Conservation (phyloP, 345 rosid species). For the Sisymbrium altissimum region DNA sequence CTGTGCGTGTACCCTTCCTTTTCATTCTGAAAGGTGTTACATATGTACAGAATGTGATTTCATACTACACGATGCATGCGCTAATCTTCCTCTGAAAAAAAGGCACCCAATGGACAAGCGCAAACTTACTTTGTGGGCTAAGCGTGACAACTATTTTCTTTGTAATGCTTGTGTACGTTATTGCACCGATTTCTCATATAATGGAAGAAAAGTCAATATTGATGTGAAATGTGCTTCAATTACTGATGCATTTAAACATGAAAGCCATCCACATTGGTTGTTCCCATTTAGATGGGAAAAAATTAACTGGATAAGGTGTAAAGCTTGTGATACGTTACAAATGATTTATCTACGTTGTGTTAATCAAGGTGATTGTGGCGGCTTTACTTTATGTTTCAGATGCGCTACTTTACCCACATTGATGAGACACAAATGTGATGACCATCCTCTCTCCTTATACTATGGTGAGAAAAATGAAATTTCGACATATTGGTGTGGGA, state of each 20-base stretch:
- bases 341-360: not conserved
- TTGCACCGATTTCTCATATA: not conserved
- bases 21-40: not conserved
- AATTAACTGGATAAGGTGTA: too few relatives aligned
- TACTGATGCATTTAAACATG: not conserved
- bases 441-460: constrained; percentile 8
- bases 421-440: not conserved
- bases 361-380: not conserved
- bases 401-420: not conserved
- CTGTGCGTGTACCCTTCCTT: not conserved
- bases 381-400: not conserved
- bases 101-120: not conserved
- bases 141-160: too few relatives aligned
- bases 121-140: not conserved
- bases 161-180: not conserved
- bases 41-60: not conserved
- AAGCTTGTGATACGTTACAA: not conserved
- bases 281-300: too few relatives aligned
- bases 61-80: not conserved
- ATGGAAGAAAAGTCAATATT: too few relatives aligned
- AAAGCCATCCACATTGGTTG: not conserved
- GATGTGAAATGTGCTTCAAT: constrained; percentile 8
- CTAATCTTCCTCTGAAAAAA: not conserved
- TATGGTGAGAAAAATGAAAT: not conserved
- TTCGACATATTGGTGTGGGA: not conserved